Evolutionary conservation across 768 basidiomycete genomes (phyloP), one percentile per base, ranked within the genome.

Genomic region (Mycena alexandri): DNA sequence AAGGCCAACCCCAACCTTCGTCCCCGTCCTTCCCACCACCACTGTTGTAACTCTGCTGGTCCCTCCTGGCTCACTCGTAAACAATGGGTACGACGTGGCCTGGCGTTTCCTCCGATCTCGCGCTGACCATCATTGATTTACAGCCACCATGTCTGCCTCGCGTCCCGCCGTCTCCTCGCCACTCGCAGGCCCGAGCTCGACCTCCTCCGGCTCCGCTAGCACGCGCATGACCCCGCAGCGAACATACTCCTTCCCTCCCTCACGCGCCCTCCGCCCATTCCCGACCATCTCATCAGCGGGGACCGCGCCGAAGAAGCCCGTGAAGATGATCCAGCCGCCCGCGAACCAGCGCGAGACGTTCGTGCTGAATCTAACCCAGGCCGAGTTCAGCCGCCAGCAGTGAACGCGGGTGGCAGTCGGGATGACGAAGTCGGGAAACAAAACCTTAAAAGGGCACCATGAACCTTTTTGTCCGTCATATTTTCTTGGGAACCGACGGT

Each of bases 271-370:
- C 24, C 87, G 94, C 29, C 94, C 94, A 34, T 95, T 95, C 77
- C 84, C 91, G 17, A 85, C 89, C 56, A 84, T 93, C 69, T 80
- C 87, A 61, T 75, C 77, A 63, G 72, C 67, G 34, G 58, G 74
- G n/a, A 62, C 67, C 41, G 67, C 75, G 61, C 78, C 74, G 62
- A 83, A 82, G 55, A 86, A 87, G 61, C 81, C 89, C 8, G 83
- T 89, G 19, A 95, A 95, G 75, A 83, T 94, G 75, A 94, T 95
- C 64, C 86, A 93, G 76, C 91, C 92, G 12, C 92, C 94, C 29
- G 84, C 88, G 74, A 89, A 91, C 76, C 88, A 87, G 78, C 85
- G 87, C 76, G 82, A 83, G 53, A 87, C 86, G 43, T 95, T 94
- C 72, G 82, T 91, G 67, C 87, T 95, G 58, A 86, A 94, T 78